Conservation (phyloP, 352 stramenopile species). For the Globisporangium yorkense region DNA sequence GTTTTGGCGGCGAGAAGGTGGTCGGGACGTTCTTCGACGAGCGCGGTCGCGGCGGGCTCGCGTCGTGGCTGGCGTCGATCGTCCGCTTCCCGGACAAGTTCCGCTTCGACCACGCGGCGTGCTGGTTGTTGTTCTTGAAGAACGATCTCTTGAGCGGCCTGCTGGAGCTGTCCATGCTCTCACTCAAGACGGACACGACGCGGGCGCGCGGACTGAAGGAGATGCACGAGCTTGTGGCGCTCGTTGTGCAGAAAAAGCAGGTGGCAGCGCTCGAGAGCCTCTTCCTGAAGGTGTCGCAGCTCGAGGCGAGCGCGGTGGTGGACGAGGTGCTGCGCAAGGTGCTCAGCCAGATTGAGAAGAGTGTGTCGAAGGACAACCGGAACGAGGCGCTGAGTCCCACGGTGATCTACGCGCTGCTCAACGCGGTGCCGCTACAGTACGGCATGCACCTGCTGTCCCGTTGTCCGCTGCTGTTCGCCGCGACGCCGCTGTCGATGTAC, state of each 20-base stretch:
- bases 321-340: constrained; percentile 30
- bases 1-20: constrained; percentile 42
- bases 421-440: constrained; percentile 39
- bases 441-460: constrained; percentile 55
- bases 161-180: constrained; percentile 45
- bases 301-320: constrained; percentile 34
- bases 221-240: constrained; percentile 34
- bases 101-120: constrained; percentile 40
- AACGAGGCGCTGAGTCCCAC: constrained; percentile 53
- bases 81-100: constrained; percentile 40
- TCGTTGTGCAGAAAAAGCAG: constrained; percentile 41
- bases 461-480: constrained; percentile 58
- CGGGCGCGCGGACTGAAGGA: constrained; percentile 26
- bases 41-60: constrained; percentile 15
- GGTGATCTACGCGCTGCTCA: constrained; percentile 65
- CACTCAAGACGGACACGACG: constrained; percentile 16
- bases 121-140: constrained; percentile 54
- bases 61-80: constrained; percentile 40
- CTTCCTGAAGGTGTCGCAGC: constrained; percentile 38
- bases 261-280: constrained; percentile 31
- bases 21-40: constrained; percentile 49
- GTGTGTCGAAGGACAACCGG: constrained; percentile 17
- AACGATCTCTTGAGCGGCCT: constrained; percentile 38
- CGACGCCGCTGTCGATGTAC: constrained; percentile 65
- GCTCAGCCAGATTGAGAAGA: constrained; percentile 41